Percentiles rank a stretch among this genome's conserved stretches.
phyloP scores from a whole-genome alignment of 75 land plant species.

The Pinus tabuliformis region DNA sequence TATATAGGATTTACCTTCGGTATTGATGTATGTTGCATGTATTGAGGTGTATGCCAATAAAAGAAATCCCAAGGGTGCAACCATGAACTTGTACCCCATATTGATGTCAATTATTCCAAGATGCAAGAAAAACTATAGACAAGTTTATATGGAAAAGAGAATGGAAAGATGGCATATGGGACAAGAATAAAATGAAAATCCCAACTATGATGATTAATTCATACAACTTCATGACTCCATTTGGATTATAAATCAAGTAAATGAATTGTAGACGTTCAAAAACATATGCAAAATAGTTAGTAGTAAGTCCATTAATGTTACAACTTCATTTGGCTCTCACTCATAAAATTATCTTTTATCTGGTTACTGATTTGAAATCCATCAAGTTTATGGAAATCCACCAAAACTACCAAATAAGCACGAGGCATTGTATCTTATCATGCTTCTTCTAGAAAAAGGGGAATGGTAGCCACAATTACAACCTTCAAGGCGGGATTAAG shows the following conservation, averaged over 20 bases:
- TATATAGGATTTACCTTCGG: neutral
- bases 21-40: neutral
- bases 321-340: no score
- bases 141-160: constrained; percentile 28
- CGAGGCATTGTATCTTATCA: no score
- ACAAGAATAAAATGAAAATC: constrained; percentile 52
- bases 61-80: neutral
- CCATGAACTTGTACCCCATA: neutral
- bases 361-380: no score
- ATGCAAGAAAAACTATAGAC: no score
- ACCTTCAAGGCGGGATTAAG: no score
- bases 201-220: constrained; percentile 75
- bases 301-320: no score
- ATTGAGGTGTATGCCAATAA: neutral
- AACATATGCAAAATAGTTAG: no score
- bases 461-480: no score
- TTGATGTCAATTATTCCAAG: neutral
- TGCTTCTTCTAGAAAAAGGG: no score
- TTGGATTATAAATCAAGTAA: constrained; percentile 46
- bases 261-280: constrained; percentile 37
- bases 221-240: constrained; percentile 61
- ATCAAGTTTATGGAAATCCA: no score
- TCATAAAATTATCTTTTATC: no score
- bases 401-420: no score
- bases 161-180: constrained; percentile 95